Conservation (phyloP, 495 filamentous ascomycete species). For the Penicillium soppii region DNA sequence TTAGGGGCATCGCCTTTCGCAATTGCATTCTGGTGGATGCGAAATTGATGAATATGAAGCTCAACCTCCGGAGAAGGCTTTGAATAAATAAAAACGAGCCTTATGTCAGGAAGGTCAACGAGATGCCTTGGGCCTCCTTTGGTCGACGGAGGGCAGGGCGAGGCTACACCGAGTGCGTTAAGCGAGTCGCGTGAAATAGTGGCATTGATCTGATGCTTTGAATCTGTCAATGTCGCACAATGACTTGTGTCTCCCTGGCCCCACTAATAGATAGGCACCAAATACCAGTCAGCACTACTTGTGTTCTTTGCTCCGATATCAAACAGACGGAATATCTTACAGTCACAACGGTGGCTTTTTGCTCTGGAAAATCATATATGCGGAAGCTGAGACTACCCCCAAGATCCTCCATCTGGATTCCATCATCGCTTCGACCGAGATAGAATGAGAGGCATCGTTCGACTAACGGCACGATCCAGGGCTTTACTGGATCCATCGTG, state of each 20-base stretch:
- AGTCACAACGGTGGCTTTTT: constrained; percentile 21
- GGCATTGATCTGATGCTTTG: constrained; percentile 37
- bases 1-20: constrained; percentile 21
- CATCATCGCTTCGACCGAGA: constrained; percentile 7
- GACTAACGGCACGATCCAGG: constrained; percentile 36
- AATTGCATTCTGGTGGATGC: constrained; percentile 27
- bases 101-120: constrained; percentile 39
- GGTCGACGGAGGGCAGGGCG: constrained; percentile 12
- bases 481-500: constrained; percentile 26
- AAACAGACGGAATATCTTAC: constrained; percentile 15
- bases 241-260: constrained; percentile 9
- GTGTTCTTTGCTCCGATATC: too few species aligned
- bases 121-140: constrained; percentile 26
- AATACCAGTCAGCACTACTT: neutral
- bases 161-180: constrained; percentile 13
- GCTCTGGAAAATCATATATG: neutral
- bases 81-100: constrained; percentile 37
- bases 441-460: constrained; percentile 29
- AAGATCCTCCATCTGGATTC: constrained; percentile 34
- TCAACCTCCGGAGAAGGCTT: constrained; percentile 22
- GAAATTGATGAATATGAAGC: constrained; percentile 38
- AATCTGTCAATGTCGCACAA: constrained; percentile 36
- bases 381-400: constrained; percentile 39
- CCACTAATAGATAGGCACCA: constrained; percentile 23
- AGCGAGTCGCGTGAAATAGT: constrained; percentile 27